phyloP scores from a whole-genome alignment of 352 stramenopile species.

The Pythium pectinolyticum region DNA sequence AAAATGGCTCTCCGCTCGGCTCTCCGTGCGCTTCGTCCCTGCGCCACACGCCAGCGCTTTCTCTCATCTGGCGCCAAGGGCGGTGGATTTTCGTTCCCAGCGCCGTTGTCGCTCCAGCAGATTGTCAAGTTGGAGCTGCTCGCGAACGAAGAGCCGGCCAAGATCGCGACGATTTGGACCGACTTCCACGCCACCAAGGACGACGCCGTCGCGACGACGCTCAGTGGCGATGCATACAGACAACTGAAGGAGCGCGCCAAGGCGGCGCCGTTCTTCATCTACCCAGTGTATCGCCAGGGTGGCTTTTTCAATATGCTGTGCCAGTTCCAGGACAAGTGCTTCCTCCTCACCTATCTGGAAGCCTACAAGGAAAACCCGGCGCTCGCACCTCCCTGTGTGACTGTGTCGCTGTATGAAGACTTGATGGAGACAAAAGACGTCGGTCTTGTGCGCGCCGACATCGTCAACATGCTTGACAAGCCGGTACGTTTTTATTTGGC shows the following conservation, averaged over 20 bases:
- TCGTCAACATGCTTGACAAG: conserved; percentile 88
- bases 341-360: conserved; percentile 85
- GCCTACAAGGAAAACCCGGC: conserved; percentile 86
- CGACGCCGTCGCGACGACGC: conserved; percentile 60
- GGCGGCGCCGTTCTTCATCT: conserved; percentile 71
- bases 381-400: conserved; percentile 71
- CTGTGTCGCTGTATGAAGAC: conserved; percentile 80
- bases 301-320: conserved; percentile 89
- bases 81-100: conserved; percentile 81
- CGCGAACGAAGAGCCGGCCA: conserved; percentile 51
- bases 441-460: conserved; percentile 69
- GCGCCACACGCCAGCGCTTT: background rate
- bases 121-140: conserved; percentile 86
- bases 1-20: conserved; percentile 2
- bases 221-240: conserved; percentile 43
- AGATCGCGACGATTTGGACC: conserved; percentile 76
- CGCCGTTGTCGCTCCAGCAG: conserved; percentile 72
- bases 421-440: conserved; percentile 75
- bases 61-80: conserved; percentile 10
- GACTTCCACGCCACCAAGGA: conserved; percentile 78
- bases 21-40: conserved; percentile 12
- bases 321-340: conserved; percentile 89
- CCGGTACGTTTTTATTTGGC: conserved; percentile 31
- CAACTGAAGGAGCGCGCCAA: conserved; percentile 50
- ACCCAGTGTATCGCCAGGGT: conserved; percentile 81